phyloP scores from a whole-genome alignment of 2,329 filamentous ascomycete species.

The Hypomyces perniciosus region DNA sequence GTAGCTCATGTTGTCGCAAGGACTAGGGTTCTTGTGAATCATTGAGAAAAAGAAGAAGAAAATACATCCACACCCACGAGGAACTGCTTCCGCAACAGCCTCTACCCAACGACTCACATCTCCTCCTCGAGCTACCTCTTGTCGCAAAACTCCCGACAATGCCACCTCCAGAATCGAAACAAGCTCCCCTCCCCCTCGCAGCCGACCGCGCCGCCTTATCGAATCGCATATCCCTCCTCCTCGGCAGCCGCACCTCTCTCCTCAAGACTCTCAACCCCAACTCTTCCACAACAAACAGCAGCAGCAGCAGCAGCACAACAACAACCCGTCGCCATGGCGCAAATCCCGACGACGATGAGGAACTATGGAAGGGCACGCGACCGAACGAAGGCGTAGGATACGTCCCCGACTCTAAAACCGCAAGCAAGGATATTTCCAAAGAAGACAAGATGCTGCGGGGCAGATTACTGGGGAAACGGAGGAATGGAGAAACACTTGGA shows the following conservation, averaged over 20 bases:
- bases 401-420: constrained; percentile 21
- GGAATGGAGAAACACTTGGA: neutral
- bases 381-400: constrained; percentile 39
- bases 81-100: neutral
- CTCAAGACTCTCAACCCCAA: constrained; percentile 26
- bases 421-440: constrained; percentile 18
- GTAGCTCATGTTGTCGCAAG: no score
- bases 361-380: constrained; percentile 18
- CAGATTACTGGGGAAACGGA: constrained; percentile 23
- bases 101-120: no score
- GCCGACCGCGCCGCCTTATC: constrained; percentile 32
- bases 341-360: constrained; percentile 20
- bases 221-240: constrained; percentile 38
- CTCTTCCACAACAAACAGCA: constrained; percentile 13
- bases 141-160: neutral
- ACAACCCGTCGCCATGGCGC: constrained; percentile 4
- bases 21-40: no score
- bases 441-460: constrained; percentile 28
- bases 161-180: constrained; percentile 7
- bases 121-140: no score
- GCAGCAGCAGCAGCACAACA: neutral
- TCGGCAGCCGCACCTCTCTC: constrained; percentile 30
- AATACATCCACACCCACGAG: neutral
- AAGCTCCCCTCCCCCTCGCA: constrained; percentile 28
- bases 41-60: no score